These are phyloP conservation scores for Lecanicillium sp. DNA, from an alignment of 2,329 filamentous ascomycete species.

Conservation along the genomic window DNA sequence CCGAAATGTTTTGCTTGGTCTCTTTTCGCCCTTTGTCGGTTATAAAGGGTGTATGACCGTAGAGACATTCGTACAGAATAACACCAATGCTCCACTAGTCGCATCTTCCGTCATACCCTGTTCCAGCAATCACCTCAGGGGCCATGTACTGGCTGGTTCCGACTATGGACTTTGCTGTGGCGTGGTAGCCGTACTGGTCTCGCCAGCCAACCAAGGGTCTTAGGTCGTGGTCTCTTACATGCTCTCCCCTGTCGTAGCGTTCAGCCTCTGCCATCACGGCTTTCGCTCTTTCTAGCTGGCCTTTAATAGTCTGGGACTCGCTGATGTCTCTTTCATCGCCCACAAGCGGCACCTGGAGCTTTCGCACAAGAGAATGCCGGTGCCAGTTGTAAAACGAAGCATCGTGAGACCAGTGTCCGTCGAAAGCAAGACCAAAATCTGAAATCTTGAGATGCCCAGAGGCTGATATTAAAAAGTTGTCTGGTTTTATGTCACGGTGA, in stretches of 20 bases:
- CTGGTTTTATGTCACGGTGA: conserved; percentile 91
- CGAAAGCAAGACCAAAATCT: conserved; percentile 91
- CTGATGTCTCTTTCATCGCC: conserved; percentile 66
- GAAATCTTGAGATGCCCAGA: conserved; percentile 91
- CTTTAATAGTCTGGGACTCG: conserved; percentile 33
- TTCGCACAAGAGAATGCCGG: conserved; percentile 69
- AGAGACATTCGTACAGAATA: conserved; percentile 90
- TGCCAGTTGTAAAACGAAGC: conserved; percentile 79
- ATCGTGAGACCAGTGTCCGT: conserved; percentile 91
- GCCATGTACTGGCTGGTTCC: conserved; percentile 99
- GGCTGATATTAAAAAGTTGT: conserved; percentile 88
- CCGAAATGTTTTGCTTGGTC: conserved; percentile 80
- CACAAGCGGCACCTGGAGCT: conserved; percentile 62
- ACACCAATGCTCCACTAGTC: conserved; percentile 97
- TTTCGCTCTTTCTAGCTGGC: conserved; percentile 23
- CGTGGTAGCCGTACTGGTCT: conserved; percentile 58
- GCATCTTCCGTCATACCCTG: conserved; percentile 82
- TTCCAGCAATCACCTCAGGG: conserved; percentile 78
- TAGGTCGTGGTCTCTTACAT: conserved; percentile 19
- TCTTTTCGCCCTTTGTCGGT: conserved; percentile 67
- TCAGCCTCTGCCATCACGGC: conserved; percentile 21
- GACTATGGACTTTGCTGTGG: conserved; percentile 75
- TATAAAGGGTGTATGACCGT: conserved; percentile 84
- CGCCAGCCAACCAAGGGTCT: conserved; percentile 56
- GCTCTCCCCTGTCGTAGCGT: conserved; percentile 23